Percentiles rank a stretch among this genome's conserved stretches.
phyloP scores from a whole-genome alignment of 306 rosid species.

The Castanopsis chinensis region DNA sequence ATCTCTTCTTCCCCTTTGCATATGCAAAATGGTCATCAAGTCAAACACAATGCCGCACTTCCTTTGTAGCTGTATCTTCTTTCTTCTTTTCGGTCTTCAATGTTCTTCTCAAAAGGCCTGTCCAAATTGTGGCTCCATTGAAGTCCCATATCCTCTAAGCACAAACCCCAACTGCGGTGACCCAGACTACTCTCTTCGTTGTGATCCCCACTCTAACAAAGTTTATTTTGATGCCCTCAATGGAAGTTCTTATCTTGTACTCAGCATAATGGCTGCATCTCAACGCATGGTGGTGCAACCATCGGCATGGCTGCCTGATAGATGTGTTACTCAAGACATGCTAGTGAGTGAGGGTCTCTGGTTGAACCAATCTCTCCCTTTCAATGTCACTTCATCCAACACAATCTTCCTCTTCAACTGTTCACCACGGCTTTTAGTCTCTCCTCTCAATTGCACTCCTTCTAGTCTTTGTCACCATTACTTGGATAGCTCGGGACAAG shows the following conservation, averaged over 20 bases:
- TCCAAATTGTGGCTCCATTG: slow-evolving; percentile 67
- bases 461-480: slow-evolving; percentile 82
- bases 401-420: slow-evolving; percentile 81
- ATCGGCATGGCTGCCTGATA: slow-evolving; percentile 66
- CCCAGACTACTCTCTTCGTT: slow-evolving; percentile 56
- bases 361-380: slow-evolving; percentile 92
- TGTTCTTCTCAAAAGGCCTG: slow-evolving; percentile 67
- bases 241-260: slow-evolving; percentile 65
- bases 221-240: slow-evolving; percentile 65
- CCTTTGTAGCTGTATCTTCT: slow-evolving; percentile 30
- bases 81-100: slow-evolving; percentile 32
- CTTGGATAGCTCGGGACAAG: slow-evolving; percentile 68
- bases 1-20: slow-evolving; percentile 23
- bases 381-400: slow-evolving; percentile 80
- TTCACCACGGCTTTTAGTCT: slow-evolving; percentile 82
- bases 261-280: slow-evolving; percentile 40
- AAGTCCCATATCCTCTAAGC: slow-evolving; percentile 89
- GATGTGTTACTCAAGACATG: slow-evolving; percentile 83
- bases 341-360: slow-evolving; percentile 71
- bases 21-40: slow-evolving; percentile 44
- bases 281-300: slow-evolving; percentile 74
- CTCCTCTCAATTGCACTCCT: slow-evolving; percentile 89
- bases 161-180: slow-evolving; percentile 78
- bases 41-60: slow-evolving; percentile 34
- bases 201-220: slow-evolving; percentile 55